These are phyloP conservation scores for Candida alai DNA, from an alignment of 805 yeast genomes.

Conservation along the genomic window DNA sequence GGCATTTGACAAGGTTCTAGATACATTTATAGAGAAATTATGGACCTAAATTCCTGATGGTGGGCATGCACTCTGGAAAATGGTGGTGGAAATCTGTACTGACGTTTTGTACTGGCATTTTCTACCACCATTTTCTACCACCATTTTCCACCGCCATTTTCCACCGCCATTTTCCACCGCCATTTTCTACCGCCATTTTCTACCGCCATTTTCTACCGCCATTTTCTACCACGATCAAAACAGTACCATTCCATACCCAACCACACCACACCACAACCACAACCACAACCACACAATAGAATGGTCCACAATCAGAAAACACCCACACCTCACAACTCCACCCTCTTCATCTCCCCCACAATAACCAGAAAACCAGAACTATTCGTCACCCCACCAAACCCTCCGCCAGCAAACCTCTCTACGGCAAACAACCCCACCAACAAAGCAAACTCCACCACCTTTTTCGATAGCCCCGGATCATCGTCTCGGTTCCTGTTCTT, in stretches of 20 bases:
- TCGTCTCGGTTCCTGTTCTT: slow-evolving; percentile 38
- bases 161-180: no score
- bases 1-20: no score
- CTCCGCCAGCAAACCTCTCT: slow-evolving; percentile 21
- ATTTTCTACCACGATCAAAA: not conserved
- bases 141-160: no score
- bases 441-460: slow-evolving; percentile 19
- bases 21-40: no score
- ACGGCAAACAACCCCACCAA: no score
- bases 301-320: slow-evolving; percentile 26
- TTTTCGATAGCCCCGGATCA: slow-evolving; percentile 42
- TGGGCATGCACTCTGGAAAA: no score
- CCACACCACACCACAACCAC: not conserved
- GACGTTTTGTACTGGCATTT: no score
- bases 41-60: no score
- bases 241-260: not conserved
- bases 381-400: slow-evolving; percentile 48
- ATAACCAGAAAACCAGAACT: slow-evolving; percentile 42
- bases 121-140: no score
- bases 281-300: not conserved
- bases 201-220: no score
- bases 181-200: no score
- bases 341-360: slow-evolving; percentile 69
- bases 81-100: no score
- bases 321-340: slow-evolving; percentile 64